Conservation (phyloP, 768 basidiomycete species). For the Leccinum rimulosum region DNA sequence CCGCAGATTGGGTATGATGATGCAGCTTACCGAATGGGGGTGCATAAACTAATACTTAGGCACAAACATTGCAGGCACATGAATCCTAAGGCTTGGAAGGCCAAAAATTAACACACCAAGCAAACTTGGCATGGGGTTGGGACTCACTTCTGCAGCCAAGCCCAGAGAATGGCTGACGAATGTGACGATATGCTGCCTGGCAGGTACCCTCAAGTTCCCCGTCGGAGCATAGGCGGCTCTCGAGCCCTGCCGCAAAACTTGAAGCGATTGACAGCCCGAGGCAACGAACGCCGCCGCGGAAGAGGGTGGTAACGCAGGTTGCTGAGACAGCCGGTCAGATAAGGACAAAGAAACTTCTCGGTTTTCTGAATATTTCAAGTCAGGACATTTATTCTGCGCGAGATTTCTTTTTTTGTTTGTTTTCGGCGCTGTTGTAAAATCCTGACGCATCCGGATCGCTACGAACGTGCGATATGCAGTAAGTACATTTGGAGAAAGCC, state of each 20-base stretch:
- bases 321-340: background rate
- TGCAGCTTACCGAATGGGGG: background rate
- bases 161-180: background rate
- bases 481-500: background rate
- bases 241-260: background rate
- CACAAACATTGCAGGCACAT: background rate
- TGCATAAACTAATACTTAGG: background rate
- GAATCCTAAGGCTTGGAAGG: background rate
- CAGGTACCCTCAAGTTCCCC: background rate
- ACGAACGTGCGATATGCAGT: conserved; percentile 1
- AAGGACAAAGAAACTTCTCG: background rate
- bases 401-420: conserved; percentile 3
- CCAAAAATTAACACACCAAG: conserved; percentile 6
- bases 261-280: conserved; percentile 2
- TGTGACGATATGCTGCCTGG: background rate
- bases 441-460: background rate
- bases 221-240: conserved; percentile 11
- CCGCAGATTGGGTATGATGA: background rate
- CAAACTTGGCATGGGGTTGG: background rate
- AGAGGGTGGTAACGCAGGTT: background rate
- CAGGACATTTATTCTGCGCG: background rate
- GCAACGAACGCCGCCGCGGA: conserved; percentile 1
- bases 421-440: background rate
- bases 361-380: background rate
- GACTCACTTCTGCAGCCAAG: background rate